phyloP scores from a whole-genome alignment of 192 early-diverging fungal genomes.

The Lunasporangiospora selenospora region DNA sequence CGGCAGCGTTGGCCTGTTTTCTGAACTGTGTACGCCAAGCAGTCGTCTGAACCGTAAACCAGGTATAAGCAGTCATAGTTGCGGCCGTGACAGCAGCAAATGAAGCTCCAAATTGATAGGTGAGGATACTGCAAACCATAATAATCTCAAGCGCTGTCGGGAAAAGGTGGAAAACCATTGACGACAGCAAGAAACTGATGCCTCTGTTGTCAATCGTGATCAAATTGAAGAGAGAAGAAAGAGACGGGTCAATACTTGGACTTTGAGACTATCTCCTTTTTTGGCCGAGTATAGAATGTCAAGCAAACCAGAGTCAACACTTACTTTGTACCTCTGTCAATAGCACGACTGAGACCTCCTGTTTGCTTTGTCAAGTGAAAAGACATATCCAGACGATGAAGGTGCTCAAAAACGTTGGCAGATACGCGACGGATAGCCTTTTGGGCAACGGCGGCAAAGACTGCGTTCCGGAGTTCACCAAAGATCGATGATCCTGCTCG shows the following conservation, averaged over 20 bases:
- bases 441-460: constrained; percentile 94
- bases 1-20: constrained; percentile 92
- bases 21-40: constrained; percentile 89
- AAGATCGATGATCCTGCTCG: constrained; percentile 82
- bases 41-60: constrained; percentile 89
- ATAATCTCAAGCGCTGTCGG: constrained; percentile 96
- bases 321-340: constrained; percentile 90
- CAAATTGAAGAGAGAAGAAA: neutral
- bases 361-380: constrained; percentile 97
- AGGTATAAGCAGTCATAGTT: constrained; percentile 81
- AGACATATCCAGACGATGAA: constrained; percentile 85
- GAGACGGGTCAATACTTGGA: neutral
- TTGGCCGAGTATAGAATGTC: neutral
- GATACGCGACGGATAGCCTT: constrained; percentile 90
- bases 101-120: constrained; percentile 59
- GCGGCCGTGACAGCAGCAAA: constrained; percentile 64
- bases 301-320: neutral
- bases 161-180: constrained; percentile 94
- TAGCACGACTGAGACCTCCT: constrained; percentile 94
- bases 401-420: constrained; percentile 88
- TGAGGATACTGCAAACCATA: constrained; percentile 94
- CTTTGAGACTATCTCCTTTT: neutral
- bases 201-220: constrained; percentile 65
- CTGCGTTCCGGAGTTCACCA: constrained; percentile 92
- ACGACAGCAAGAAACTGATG: constrained; percentile 96